These are phyloP conservation scores for Polychaeton citri DNA, from an alignment of 2,329 filamentous ascomycete species.

Conservation along the genomic window DNA sequence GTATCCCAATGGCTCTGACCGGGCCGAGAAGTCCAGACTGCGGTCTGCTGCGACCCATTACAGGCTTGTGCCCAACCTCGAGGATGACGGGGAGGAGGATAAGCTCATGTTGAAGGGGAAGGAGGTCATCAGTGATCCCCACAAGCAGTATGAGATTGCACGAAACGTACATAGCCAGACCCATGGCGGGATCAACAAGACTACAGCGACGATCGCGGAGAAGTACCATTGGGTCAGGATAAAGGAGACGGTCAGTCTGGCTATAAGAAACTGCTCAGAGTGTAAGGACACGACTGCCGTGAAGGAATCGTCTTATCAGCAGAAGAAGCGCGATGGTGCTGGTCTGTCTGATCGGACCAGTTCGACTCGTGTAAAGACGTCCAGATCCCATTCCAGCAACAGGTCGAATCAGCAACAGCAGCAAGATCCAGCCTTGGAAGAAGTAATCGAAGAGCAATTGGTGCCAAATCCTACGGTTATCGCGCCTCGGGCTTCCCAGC, in stretches of 20 bases:
- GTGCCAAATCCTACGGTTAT: background rate
- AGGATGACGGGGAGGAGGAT: conserved; percentile 42
- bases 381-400: background rate
- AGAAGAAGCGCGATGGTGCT: background rate
- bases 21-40: conserved; percentile 88
- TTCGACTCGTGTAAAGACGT: background rate
- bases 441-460: too few species aligned
- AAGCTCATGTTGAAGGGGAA: conserved; percentile 96
- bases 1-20: conserved; percentile 85
- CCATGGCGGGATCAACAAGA: conserved; percentile 96
- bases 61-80: conserved; percentile 50
- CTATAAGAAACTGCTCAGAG: conserved; percentile 80
- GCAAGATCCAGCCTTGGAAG: background rate
- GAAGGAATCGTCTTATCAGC: conserved; percentile 5
- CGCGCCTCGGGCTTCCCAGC: background rate
- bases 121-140: conserved; percentile 84
- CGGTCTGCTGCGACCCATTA: conserved; percentile 92
- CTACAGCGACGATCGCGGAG: conserved; percentile 83
- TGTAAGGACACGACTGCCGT: conserved; percentile 65
- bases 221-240: conserved; percentile 96
- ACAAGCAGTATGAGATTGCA: conserved; percentile 82
- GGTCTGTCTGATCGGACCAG: background rate
- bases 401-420: background rate
- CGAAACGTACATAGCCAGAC: conserved; percentile 57
- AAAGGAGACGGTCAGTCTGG: conserved; percentile 90